phyloP scores from a whole-genome alignment of 2,329 filamentous ascomycete species.

The Chaetomiaceae sp. region DNA sequence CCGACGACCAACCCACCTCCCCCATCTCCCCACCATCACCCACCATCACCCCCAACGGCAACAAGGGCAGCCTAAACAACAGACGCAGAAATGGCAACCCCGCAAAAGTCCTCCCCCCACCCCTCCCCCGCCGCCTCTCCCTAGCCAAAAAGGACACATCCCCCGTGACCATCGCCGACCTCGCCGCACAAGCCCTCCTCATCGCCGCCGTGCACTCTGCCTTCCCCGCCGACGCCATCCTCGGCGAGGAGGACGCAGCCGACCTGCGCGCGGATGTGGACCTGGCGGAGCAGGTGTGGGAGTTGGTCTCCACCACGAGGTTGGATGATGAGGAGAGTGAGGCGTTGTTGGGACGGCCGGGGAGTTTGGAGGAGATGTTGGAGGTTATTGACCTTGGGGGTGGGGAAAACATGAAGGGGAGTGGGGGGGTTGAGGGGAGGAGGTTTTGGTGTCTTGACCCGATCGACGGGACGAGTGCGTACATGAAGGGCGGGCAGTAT shows the following conservation, averaged over 20 bases:
- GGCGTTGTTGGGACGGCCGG: constrained; percentile 56
- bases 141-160: constrained; percentile 83
- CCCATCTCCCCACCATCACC: background rate
- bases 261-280: constrained; percentile 67
- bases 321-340: constrained; percentile 57
- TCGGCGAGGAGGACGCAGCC: constrained; percentile 90
- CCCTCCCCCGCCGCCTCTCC: background rate
- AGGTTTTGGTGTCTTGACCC: constrained; percentile 25
- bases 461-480: constrained; percentile 24
- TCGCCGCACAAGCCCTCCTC: constrained; percentile 94
- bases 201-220: constrained; percentile 83
- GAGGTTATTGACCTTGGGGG: constrained; percentile 18
- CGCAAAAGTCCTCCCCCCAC: background rate
- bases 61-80: too few relatives aligned
- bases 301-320: constrained; percentile 64
- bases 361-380: constrained; percentile 52
- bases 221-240: constrained; percentile 87
- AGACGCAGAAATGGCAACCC: background rate
- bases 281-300: constrained; percentile 76
- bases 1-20: background rate
- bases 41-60: background rate
- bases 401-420: background rate
- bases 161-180: constrained; percentile 96
- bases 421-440: background rate
- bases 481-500: constrained; percentile 23